These are phyloP conservation scores for Cladosporium sp. DNA, from an alignment of 2,329 filamentous ascomycete species.

Conservation along the genomic window DNA sequence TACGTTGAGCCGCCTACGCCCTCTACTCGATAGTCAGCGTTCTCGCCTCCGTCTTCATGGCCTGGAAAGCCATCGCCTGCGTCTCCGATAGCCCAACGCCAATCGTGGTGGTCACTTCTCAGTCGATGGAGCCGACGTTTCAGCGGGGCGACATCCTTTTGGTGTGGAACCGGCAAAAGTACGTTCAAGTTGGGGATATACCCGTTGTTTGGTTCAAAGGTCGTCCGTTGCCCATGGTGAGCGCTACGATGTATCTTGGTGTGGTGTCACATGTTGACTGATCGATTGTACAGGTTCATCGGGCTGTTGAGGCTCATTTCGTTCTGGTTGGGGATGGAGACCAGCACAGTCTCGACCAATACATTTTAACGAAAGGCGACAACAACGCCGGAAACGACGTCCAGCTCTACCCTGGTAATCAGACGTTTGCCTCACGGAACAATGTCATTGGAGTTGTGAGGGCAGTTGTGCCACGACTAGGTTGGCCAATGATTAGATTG, in stretches of 20 bases:
- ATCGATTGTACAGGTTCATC: neutral
- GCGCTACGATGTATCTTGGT: neutral
- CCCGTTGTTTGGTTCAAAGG: neutral
- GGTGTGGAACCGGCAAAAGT: neutral
- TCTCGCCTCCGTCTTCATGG: neutral
- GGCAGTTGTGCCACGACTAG: neutral
- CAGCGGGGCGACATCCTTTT: neutral
- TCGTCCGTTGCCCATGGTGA: neutral
- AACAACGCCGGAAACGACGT: neutral
- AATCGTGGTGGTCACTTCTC: neutral
- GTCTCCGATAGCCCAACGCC: neutral
- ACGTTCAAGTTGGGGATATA: neutral
- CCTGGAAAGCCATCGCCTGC: conserved; percentile 28
- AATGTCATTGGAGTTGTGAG: neutral
- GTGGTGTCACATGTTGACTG: too few species aligned
- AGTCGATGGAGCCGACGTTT: neutral
- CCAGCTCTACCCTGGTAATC: neutral
- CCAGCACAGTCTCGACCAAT: too few species aligned
- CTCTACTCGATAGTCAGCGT: neutral
- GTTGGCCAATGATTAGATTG: neutral
- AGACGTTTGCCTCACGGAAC: neutral
- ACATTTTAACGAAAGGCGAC: neutral
- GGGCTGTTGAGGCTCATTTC: neutral
- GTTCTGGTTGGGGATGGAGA: too few species aligned
- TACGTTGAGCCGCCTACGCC: too few species aligned